Conservation (phyloP, 208 protist genomes). For the Acanthamoeba divionensis region DNA sequence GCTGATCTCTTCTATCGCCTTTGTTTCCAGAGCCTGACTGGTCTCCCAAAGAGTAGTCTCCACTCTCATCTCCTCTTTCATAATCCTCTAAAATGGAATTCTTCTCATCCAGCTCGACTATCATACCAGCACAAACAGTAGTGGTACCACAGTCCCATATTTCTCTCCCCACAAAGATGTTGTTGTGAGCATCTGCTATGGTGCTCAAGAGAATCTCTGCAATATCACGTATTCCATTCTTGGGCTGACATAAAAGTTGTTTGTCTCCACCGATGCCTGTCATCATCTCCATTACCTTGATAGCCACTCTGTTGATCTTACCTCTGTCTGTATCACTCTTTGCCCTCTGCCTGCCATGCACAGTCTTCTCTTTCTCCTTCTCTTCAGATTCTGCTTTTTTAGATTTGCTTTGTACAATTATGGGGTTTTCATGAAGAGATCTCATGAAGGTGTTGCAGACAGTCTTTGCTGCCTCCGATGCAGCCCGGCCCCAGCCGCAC, state of each 20-base stretch:
- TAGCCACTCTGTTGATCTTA: not conserved
- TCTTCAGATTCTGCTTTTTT: not conserved
- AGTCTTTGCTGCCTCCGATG: not conserved
- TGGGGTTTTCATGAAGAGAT: not conserved
- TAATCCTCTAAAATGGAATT: too few relatives aligned
- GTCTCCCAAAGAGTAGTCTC: too few relatives aligned
- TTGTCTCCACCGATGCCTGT: not conserved
- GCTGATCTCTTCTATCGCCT: too few relatives aligned
- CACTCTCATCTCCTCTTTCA: too few relatives aligned
- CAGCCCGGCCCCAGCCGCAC: conserved; percentile 22
- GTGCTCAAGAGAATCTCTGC: not conserved
- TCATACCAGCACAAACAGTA: conserved; percentile 13
- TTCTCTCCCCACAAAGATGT: conserved; percentile 22
- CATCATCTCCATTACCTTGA: conserved; percentile 27
- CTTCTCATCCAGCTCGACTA: not conserved
- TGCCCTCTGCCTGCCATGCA: not conserved
- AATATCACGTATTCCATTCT: not conserved
- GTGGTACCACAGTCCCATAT: conserved; percentile 46
- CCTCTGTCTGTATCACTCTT: not conserved
- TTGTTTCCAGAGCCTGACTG: too few relatives aligned
- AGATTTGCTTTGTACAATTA: not conserved
- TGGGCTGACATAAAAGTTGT: not conserved
- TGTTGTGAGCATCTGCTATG: conserved; percentile 22
- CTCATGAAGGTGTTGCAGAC: conserved; percentile 9
- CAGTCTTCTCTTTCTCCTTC: not conserved